Percentiles rank a stretch among this genome's conserved stretches.
Evolutionary conservation across 1,284 basidiomycete genomes (phyloP).

Genomic region (Inonotus obliquus): DNA sequence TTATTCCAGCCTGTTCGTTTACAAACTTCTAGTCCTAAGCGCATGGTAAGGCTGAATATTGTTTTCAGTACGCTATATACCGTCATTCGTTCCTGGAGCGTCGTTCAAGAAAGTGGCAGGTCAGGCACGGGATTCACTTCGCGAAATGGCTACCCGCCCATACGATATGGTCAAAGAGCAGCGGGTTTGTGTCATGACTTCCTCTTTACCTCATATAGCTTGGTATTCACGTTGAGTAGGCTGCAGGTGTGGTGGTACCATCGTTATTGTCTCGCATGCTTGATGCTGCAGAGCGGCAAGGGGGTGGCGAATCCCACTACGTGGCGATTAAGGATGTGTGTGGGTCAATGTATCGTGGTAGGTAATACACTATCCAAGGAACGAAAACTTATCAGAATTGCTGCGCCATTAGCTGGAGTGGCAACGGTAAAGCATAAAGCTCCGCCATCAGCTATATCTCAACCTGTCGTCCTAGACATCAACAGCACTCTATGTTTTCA

Average conservation of each 20-base stretch:
- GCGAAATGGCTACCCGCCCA: conserved; percentile 4
- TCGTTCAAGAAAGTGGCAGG: conserved; percentile 5
- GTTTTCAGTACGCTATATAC: conserved; percentile 11
- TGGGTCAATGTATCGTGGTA: conserved; percentile 12
- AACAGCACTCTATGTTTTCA: conserved; percentile 22
- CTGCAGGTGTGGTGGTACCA: not conserved
- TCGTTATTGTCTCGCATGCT: conserved; percentile 11
- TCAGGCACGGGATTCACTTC: not conserved
- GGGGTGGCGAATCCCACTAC: not conserved
- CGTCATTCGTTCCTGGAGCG: conserved; percentile 13
- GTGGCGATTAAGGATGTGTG: conserved; percentile 11
- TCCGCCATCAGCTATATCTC: not conserved
- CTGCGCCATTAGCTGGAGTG: conserved; percentile 1
- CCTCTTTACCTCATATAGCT: not conserved
- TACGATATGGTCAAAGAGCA: conserved; percentile 4
- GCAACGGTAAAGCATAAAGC: not conserved
- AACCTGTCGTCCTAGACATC: conserved; percentile 16
- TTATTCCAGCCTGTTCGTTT: conserved; percentile 12
- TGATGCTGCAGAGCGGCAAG: conserved; percentile 8
- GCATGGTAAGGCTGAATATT: not conserved
- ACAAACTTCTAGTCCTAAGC: not conserved
- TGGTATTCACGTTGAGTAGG: not conserved
- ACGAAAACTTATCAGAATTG: not conserved
- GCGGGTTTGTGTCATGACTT: not conserved
- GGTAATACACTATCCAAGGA: not conserved